Percentiles rank a stretch among this genome's conserved stretches.
Evolutionary conservation across 257 asterid genomes (phyloP).

Genomic region (Leonotis leonurus): DNA sequence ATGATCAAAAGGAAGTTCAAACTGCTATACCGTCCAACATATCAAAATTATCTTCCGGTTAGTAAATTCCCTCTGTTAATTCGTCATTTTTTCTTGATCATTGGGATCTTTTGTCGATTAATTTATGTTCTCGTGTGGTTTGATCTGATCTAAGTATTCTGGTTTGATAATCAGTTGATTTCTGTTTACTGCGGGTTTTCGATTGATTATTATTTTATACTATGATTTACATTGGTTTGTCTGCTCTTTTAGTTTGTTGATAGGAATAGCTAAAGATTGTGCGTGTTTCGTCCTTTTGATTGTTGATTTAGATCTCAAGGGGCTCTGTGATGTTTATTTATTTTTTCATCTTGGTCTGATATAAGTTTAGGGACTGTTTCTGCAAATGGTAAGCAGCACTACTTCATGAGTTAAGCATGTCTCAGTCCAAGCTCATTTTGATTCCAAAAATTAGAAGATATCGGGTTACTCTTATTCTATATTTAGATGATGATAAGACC

Average conservation of each 20-base stretch:
- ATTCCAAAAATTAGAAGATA: conserved; percentile 8
- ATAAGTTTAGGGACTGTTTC: background rate
- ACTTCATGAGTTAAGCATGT: conserved; percentile 1
- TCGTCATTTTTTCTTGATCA: background rate
- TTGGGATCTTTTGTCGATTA: background rate
- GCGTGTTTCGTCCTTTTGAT: conserved; percentile 6
- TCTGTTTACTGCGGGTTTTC: conserved; percentile 4
- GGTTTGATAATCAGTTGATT: conserved; percentile 10
- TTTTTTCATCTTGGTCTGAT: conserved; percentile 21
- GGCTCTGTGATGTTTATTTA: conserved; percentile 8
- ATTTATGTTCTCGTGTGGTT: background rate
- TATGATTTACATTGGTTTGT: conserved; percentile 13
- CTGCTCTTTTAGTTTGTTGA: conserved; percentile 13
- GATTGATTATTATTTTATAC: background rate
- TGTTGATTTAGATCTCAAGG: conserved; percentile 27
- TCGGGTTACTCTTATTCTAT: background rate
- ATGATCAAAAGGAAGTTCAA: conserved; percentile 56
- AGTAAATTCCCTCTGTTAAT: conserved; percentile 10
- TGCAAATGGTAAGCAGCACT: background rate
- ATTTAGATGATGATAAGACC: background rate
- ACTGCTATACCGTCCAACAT: conserved; percentile 48
- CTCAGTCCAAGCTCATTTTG: conserved; percentile 4
- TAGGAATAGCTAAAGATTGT: background rate
- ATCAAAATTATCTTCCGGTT: conserved; percentile 85
- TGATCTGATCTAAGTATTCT: conserved; percentile 46